Conservation (phyloP, 257 asterid genomes). For the Scutellaria barbata region DNA sequence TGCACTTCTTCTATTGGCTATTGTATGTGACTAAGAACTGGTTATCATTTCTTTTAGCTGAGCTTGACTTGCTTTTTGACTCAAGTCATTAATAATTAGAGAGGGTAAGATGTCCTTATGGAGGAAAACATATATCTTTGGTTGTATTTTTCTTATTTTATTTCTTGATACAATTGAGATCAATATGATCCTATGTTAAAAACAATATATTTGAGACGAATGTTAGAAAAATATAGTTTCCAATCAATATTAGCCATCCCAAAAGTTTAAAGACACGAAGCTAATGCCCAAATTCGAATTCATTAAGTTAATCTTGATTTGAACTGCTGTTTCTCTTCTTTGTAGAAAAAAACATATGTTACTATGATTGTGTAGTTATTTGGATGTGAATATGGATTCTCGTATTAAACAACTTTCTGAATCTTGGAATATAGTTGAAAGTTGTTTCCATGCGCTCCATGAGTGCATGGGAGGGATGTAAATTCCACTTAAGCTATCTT, state of each 20-base stretch:
- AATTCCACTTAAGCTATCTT: no score
- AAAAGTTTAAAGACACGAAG: neutral
- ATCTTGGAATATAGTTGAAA: no score
- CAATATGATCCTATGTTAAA: neutral
- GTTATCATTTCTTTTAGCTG: neutral
- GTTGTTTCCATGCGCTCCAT: no score
- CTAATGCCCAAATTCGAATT: slow-evolving; percentile 5
- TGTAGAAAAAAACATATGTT: neutral
- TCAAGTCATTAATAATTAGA: neutral
- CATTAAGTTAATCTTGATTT: neutral
- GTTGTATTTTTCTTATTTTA: neutral
- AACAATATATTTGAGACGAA: neutral
- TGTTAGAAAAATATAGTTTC: neutral
- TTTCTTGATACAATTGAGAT: neutral
- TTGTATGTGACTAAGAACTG: neutral
- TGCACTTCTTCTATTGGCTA: neutral
- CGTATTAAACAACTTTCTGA: no score
- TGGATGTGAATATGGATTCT: no score
- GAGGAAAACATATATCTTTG: neutral
- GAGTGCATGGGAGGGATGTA: no score
- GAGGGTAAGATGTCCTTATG: slow-evolving; percentile 17
- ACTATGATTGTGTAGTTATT: no score
- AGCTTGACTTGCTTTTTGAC: slow-evolving; percentile 17
- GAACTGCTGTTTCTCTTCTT: neutral
- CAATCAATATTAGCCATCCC: neutral